Evolutionary conservation across 345 rosid species (phyloP), one percentile per base, ranked within the genome.

Genomic region (Eucalyptus regnans): DNA sequence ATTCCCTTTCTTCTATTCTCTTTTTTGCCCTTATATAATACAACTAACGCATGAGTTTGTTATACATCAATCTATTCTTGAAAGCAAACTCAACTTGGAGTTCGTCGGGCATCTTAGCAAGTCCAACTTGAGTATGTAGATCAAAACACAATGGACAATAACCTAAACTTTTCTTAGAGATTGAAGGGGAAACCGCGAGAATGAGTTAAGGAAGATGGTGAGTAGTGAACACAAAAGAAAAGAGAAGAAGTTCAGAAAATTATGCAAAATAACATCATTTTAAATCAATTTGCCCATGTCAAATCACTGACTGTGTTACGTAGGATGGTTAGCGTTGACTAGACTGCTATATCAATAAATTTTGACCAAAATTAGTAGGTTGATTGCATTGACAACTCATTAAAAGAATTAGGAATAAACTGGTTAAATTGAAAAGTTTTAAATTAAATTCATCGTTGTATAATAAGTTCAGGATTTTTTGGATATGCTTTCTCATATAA

Each of bases 281-380:
- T 7, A 27, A 62, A 12, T 62, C 68, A 62, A 23, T 62, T 62
- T 27, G 17, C 13, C 33, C 17, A 62, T 12, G 9, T 62, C 68
- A 62, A n/a, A 62, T 29, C 17, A 14, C 15, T 4, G 3, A n/a
- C 1, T 13, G 1, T 27, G 7, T n/a, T 16, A 62, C 3, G 1
- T 27, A 62, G 8, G 4, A 62, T 13, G 31, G 8, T 15, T 52
- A 27, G 1, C 8, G 0, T 7, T 27, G 0, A 62, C 0, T 29
- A 14, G 16, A 62, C 33, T 0, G 3, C 2, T 0, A 62, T 14
- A 12, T 1, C 4, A 62, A 4, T 13, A 14, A 62, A 27, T 62
- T 52, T 6, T 29, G 33, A 3, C 27, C 0, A 62, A 62, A 62
- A 62, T 4, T 62, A 12, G 14, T 1, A 27, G 0, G 15, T 27